Percentiles rank a stretch among this genome's conserved stretches.
phyloP scores from a whole-genome alignment of 2,329 filamentous ascomycete species.

The Annulohypoxylon truncatum region DNA sequence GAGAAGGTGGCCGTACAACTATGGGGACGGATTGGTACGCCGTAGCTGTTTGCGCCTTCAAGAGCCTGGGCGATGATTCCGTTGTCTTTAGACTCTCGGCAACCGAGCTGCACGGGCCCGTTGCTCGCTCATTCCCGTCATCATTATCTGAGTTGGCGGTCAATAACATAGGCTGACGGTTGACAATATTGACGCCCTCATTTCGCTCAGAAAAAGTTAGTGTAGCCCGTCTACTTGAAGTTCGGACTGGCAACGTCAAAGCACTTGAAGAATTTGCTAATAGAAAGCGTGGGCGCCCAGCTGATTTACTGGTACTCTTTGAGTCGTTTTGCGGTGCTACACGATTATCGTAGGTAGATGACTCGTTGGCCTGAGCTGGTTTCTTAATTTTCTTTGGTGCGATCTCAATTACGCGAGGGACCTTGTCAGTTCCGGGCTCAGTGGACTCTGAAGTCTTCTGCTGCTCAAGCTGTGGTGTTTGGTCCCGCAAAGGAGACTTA shows the following conservation, averaged over 20 bases:
- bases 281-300: neutral
- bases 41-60: constrained; percentile 50
- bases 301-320: neutral
- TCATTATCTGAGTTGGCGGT: constrained; percentile 21
- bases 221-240: constrained; percentile 40
- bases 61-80: constrained; percentile 49
- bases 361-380: neutral
- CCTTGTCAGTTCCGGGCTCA: neutral
- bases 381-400: constrained; percentile 12
- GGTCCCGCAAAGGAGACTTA: neutral
- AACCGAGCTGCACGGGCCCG: constrained; percentile 43
- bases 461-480: neutral
- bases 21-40: constrained; percentile 48
- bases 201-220: neutral
- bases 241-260: constrained; percentile 37
- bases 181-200: neutral
- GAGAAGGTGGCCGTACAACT: constrained; percentile 41
- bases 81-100: constrained; percentile 51
- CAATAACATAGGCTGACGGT: constrained; percentile 2
- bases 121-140: constrained; percentile 10
- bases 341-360: neutral
- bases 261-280: constrained; percentile 10
- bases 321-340: neutral
- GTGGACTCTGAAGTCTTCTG: constrained; percentile 1
- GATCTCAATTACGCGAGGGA: constrained; percentile 16